Conservation (phyloP, 176 grass and related monocot genomes). For the Neostapfia colusana region DNA sequence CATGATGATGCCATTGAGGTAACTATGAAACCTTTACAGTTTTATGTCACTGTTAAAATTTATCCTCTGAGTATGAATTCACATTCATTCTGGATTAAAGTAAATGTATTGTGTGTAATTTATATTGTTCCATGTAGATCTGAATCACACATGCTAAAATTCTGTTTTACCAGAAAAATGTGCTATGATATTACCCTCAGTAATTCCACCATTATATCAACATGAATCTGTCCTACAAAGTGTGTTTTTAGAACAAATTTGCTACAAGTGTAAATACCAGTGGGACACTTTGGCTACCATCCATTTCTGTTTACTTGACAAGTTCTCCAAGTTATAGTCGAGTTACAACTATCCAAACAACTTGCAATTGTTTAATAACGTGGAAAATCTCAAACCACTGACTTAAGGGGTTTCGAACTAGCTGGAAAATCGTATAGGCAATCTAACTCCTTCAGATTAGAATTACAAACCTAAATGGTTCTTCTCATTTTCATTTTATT, state of each 20-base stretch:
- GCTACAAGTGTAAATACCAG: neutral
- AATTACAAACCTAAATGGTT: conserved; percentile 9
- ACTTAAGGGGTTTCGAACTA: conserved; percentile 2
- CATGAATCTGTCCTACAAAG: neutral
- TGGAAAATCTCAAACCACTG: neutral
- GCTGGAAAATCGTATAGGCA: conserved; percentile 17
- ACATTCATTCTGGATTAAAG: neutral
- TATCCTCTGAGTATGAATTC: neutral
- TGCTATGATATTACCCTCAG: neutral
- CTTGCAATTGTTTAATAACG: neutral
- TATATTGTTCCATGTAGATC: conserved; percentile 13
- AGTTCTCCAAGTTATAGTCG: neutral
- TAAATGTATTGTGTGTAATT: conserved; percentile 27
- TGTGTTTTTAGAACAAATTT: neutral
- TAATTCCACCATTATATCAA: neutral
- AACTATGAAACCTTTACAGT: conserved; percentile 18
- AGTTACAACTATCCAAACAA: neutral
- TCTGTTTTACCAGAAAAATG: conserved; percentile 7
- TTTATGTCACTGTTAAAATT: conserved; percentile 9
- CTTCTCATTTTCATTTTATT: neutral
- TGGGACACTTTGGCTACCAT: conserved; percentile 6
- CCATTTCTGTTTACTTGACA: conserved; percentile 15
- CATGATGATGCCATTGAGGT: conserved; percentile 30
- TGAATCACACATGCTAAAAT: conserved; percentile 12
- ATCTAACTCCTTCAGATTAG: conserved; percentile 30